Base-by-base conservation (phyloP, 169 alveolate genomes). In the Neospora caninum region DNA sequence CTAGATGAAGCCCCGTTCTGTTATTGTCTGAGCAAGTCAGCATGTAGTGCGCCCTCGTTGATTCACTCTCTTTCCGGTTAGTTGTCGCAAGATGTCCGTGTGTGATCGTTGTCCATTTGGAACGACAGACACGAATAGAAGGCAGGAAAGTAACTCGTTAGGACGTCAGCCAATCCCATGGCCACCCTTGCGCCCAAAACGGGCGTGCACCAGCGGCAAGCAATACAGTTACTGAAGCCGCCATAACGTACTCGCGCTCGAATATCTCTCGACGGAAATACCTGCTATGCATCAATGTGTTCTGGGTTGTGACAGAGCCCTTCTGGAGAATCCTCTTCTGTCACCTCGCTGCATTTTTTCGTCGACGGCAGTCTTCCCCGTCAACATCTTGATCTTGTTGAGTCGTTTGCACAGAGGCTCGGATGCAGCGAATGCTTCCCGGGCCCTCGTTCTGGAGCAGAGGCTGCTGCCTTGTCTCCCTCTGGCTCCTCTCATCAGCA, bases 341-440 rank as follows among this genome's bases (percentile, higher is more conserved):
- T 27, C 7, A 64, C 84, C 43, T 73, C 84, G 84, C 84, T 73
- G 2, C 84, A 73, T 43, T 73, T 73, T 36, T 73, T 73, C 25
- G 42, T 73, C 42, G 84, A 73, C 43, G n/a, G 42, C 25, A 73
- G n/a, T n/a, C 84, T 73, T n/a, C 84, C 84, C 84, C 27, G 18
- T 13, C 84, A n/a, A 6, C 84, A 73, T 36, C 43, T 73, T 34
- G 27, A 18, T 73, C 39, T 36, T n/a, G 2, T 73, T 2, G 27
- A 73, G n/a, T 18, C 39, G 27, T 31, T 36, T 73, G 84, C 84
- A 20, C 41, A n/a, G 18, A 73, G n/a, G 42, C 39, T 36, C 7
- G 84, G 39, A 31, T 18, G 45, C 18, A 20, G 16, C 39, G 84
- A 18, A 31, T 13, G 39, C 39, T 43, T n/a, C 25, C 42, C 84